A percentile compares a stretch with the other conserved stretches of the same genome.
Conservation (phyloP, 176 grass and related monocot genomes). For the Eragrostis curvula region DNA sequence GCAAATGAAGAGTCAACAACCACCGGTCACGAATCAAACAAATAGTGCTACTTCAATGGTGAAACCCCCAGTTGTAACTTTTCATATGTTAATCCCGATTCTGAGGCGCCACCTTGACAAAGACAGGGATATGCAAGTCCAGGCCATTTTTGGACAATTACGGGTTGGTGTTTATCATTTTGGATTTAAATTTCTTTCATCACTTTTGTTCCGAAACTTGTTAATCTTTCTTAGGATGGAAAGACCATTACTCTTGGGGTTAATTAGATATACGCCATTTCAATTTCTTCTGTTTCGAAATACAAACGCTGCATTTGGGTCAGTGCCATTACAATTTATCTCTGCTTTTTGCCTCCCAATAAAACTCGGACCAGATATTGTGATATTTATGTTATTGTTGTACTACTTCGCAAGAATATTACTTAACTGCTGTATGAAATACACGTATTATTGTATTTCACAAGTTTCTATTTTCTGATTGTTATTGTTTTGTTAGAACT, state of each 20-base stretch:
- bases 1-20: slow-evolving; percentile 67
- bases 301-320: too few species aligned
- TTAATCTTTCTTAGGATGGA: neutral
- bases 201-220: slow-evolving; percentile 1
- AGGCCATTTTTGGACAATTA: slow-evolving; percentile 81
- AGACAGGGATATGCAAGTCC: slow-evolving; percentile 85
- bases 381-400: neutral
- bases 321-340: too few species aligned
- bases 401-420: slow-evolving; percentile 7
- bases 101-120: slow-evolving; percentile 91
- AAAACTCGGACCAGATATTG: neutral
- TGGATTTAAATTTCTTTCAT: slow-evolving; percentile 21
- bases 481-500: neutral
- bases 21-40: slow-evolving; percentile 58
- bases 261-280: too few species aligned
- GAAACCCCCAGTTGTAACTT: slow-evolving; percentile 82
- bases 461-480: neutral
- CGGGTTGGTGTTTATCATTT: slow-evolving; percentile 65
- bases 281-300: too few species aligned
- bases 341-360: neutral
- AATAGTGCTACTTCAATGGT: slow-evolving; percentile 43
- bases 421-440: slow-evolving; percentile 32
- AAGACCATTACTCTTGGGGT: neutral
- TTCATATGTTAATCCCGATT: slow-evolving; percentile 94
- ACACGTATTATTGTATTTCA: slow-evolving; percentile 12